A percentile compares a stretch with the other conserved stretches of the same genome.
Conservation (phyloP, 2,329 filamentous ascomycete genomes). For the Neonectria hederae region DNA sequence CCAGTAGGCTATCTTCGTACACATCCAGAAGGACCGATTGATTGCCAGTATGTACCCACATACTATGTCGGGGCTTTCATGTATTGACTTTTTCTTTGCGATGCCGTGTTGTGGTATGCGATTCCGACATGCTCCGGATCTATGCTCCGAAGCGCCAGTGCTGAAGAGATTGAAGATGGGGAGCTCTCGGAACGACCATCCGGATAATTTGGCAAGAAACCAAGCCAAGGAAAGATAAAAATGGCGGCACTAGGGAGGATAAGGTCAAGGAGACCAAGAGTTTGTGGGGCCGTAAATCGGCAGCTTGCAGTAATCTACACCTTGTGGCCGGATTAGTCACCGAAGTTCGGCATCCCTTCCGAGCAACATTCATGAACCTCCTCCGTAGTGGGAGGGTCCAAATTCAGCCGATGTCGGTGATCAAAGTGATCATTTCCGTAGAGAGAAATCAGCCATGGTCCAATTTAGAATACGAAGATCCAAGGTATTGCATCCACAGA, state of each 20-base stretch:
- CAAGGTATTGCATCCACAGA: too few species aligned
- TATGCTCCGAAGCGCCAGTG: neutral
- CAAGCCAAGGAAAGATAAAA: neutral
- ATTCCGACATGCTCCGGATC: neutral
- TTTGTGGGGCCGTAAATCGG: neutral
- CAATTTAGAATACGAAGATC: too few species aligned
- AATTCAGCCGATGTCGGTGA: neutral
- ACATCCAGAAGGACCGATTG: neutral
- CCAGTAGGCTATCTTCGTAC: neutral
- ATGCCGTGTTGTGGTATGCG: neutral
- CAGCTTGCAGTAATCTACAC: neutral
- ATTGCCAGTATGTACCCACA: neutral
- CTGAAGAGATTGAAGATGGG: neutral
- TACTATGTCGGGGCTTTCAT: too few species aligned
- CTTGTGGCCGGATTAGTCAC: neutral
- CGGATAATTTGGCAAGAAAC: neutral
- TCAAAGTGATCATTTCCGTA: neutral
- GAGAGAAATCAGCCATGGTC: too few species aligned
- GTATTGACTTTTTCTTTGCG: neutral
- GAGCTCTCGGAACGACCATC: neutral
- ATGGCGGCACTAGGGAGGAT: neutral
- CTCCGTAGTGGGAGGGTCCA: neutral
- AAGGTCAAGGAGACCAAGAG: neutral
- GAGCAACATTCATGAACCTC: neutral
- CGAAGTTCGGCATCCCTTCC: neutral